Base-by-base conservation (phyloP, 176 grass and related monocot genomes). In the Guadua angustifolia region DNA sequence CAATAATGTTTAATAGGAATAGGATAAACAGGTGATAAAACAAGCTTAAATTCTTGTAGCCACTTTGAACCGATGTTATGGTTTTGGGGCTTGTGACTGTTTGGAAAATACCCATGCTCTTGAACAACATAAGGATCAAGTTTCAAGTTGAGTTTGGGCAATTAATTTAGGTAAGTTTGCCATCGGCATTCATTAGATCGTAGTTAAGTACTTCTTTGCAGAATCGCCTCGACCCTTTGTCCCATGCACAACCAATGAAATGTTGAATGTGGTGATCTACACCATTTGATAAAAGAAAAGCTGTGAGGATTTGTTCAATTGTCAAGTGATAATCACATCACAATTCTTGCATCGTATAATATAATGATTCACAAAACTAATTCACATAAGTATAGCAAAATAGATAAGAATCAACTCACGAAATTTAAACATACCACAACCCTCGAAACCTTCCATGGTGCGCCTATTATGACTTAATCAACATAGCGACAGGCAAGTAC, bases 171-270 rank as follows among this genome's bases (percentile, higher is more conserved):
- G 5, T 73, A 73, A 51, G 43, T 52, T 63, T 83, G n/a, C 14
- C 45, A 64, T 74, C 29, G 84, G 59, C 51, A 75, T 52, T 53
- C 49, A 82, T 79, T 62, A 79, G 58, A 75, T 71, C 36, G 51
- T 57, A 77, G 46, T 51, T 58, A 63, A 66, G 44, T 33, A 83
- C 82, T 85, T 91, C 91, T 91, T 63, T n/a, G 66, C 79, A 82
- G 60, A 91, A 82, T 51, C 86, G 45, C 88, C 88, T 93, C 89
- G 0, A 74, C 57, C 80, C 93, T 82, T 62, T n/a, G 94, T 97
- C 74, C 94, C 91, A 60, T 93, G 94, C 46, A 93, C 94, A 80
- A 97, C n/a, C n/a, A n/a, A n/a, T n/a, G n/a, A n/a, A n/a, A n/a
- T n/a, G n/a, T n/a, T n/a, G n/a, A n/a, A n/a, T n/a, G n/a, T n/a